phyloP scores from a whole-genome alignment of 768 basidiomycete genomes.

The Podaxis sp. region DNA sequence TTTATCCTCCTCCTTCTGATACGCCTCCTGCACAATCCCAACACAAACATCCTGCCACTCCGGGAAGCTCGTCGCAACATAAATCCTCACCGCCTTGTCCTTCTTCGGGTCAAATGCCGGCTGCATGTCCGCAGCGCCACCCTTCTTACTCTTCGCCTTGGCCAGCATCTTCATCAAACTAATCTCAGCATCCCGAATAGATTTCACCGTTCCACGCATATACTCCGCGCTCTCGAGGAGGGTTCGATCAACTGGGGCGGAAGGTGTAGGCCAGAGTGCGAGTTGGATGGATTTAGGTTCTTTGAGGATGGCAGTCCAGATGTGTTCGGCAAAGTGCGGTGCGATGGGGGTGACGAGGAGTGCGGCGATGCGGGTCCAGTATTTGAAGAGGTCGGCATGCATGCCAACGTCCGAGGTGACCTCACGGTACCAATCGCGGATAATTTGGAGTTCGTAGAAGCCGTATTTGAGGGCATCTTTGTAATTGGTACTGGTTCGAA shows the following conservation, averaged over 20 bases:
- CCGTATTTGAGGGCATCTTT: slow-evolving; percentile 95
- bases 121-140: slow-evolving; percentile 31
- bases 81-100: slow-evolving; percentile 84
- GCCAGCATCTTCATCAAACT: slow-evolving; percentile 73
- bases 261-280: slow-evolving; percentile 79
- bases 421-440: slow-evolving; percentile 95
- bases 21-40: slow-evolving; percentile 68
- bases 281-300: slow-evolving; percentile 75
- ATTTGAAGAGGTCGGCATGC: slow-evolving; percentile 83
- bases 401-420: slow-evolving; percentile 87
- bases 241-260: slow-evolving; percentile 55
- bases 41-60: slow-evolving; percentile 92
- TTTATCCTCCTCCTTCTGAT: slow-evolving; percentile 49
- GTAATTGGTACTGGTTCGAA: slow-evolving; percentile 71
- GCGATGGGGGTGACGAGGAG: slow-evolving; percentile 84
- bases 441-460: slow-evolving; percentile 91
- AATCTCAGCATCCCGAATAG: slow-evolving; percentile 85
- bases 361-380: slow-evolving; percentile 82
- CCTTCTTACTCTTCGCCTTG: slow-evolving; percentile 66
- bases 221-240: slow-evolving; percentile 76
- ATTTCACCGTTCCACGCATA: slow-evolving; percentile 90
- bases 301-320: slow-evolving; percentile 76
- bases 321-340: slow-evolving; percentile 92
- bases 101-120: slow-evolving; percentile 79
- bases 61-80: slow-evolving; percentile 88